Percentiles rank a stretch among this genome's conserved stretches.
Evolutionary conservation across 495 filamentous ascomycete species (phyloP).

Genomic region (Penicillium steckii): DNA sequence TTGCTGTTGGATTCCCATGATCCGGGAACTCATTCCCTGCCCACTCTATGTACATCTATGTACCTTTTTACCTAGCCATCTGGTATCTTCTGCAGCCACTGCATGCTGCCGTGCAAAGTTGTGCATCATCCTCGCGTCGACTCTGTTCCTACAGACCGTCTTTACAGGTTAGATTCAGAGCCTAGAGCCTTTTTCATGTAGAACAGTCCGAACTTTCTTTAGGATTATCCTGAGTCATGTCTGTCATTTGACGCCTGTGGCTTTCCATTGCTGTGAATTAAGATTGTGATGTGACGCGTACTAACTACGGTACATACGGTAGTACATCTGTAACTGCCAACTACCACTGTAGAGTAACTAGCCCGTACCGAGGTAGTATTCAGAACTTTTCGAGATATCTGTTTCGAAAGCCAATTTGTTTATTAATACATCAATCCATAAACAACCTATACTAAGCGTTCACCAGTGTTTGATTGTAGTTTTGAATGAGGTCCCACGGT

Average conservation of each 20-base stretch:
- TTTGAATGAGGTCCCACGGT: background rate
- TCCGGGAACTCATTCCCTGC: conserved; percentile 14
- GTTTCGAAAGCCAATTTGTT: no score
- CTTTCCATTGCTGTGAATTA: background rate
- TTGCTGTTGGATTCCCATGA: conserved; percentile 7
- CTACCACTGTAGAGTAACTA: no score
- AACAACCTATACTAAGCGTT: background rate
- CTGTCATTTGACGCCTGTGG: background rate
- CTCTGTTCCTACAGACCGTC: no score
- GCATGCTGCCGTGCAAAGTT: background rate
- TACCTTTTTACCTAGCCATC: no score
- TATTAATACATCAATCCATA: no score
- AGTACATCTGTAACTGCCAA: no score
- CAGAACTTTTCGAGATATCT: background rate
- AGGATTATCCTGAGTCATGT: background rate
- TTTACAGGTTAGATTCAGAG: no score
- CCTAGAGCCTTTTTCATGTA: no score
- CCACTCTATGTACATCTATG: conserved; percentile 4
- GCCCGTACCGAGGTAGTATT: background rate
- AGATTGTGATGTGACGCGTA: background rate
- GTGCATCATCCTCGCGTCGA: conserved; percentile 9
- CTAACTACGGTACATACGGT: no score
- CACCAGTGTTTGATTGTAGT: background rate
- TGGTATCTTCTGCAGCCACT: background rate
- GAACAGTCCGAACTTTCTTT: no score